These are phyloP conservation scores for Dianthus caryophyllus DNA, from an alignment of 148 eudicot species.

Conservation along the genomic window DNA sequence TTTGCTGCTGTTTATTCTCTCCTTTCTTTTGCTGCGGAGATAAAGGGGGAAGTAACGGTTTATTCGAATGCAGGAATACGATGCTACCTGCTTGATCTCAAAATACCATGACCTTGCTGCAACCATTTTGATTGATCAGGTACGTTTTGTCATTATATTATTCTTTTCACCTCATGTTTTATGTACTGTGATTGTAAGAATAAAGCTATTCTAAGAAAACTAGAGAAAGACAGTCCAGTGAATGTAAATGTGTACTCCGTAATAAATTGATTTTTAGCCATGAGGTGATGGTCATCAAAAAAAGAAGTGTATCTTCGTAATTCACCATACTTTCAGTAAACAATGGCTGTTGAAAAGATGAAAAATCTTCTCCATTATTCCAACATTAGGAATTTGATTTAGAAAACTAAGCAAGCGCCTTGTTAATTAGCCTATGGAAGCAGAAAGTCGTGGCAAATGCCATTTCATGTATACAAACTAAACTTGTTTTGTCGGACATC, in stretches of 20 bases:
- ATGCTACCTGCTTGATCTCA: constrained; percentile 75
- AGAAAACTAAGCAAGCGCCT: not conserved
- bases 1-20: not conserved
- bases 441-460: not conserved
- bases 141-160: constrained; percentile 17
- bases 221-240: not conserved
- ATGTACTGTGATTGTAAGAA: not conserved
- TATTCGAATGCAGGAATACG: constrained; percentile 68
- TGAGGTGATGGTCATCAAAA: not conserved
- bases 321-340: not conserved
- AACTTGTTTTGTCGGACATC: not conserved
- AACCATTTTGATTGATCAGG: constrained; percentile 94
- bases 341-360: not conserved
- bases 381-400: not conserved
- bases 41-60: not conserved
- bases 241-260: no score
- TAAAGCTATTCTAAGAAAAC: not conserved
- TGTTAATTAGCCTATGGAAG: not conserved
- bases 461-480: not conserved
- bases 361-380: not conserved
- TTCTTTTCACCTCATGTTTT: not conserved
- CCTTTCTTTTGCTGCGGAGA: not conserved
- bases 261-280: not conserved
- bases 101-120: constrained; percentile 63
- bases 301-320: not conserved